Conservation (phyloP, 495 filamentous ascomycete genomes). For the Talaromyces proteolyticus region DNA sequence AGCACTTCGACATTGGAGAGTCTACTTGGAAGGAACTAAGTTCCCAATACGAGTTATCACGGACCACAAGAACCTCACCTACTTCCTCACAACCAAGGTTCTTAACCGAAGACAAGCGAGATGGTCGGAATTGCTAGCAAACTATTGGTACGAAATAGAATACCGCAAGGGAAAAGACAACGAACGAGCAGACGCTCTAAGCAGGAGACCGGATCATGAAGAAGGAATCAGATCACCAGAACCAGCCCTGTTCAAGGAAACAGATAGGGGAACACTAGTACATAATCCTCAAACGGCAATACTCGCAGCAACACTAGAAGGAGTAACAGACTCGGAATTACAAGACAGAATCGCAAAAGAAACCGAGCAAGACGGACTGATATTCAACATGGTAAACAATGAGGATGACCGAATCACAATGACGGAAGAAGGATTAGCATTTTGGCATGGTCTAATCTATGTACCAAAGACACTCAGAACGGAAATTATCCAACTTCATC, state of each 20-base stretch:
- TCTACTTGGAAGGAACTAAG: background rate
- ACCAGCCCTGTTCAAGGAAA: constrained; percentile 10
- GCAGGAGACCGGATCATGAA: constrained; percentile 7
- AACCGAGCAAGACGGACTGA: background rate
- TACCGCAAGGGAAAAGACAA: constrained; percentile 18
- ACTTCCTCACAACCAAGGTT: background rate
- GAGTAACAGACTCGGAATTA: constrained; percentile 3
- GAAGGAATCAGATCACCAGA: constrained; percentile 14
- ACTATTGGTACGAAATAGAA: constrained; percentile 7
- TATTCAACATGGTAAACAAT: constrained; percentile 4
- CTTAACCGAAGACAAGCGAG: background rate
- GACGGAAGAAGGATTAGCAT: too few species aligned
- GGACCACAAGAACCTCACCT: background rate
- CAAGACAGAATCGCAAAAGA: constrained; percentile 9
- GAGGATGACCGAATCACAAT: too few species aligned
- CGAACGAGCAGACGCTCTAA: constrained; percentile 9
- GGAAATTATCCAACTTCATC: background rate
- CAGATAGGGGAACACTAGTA: constrained; percentile 4
- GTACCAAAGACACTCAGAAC: constrained; percentile 1
- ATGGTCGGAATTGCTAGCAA: background rate
- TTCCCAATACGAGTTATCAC: background rate
- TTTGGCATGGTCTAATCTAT: constrained; percentile 3
- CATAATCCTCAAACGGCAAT: constrained; percentile 11
- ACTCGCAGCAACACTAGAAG: constrained; percentile 10
- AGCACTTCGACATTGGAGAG: background rate